Evolutionary conservation across 1,284 basidiomycete species (phyloP).

Genomic region (Trichosporon faecale): DNA sequence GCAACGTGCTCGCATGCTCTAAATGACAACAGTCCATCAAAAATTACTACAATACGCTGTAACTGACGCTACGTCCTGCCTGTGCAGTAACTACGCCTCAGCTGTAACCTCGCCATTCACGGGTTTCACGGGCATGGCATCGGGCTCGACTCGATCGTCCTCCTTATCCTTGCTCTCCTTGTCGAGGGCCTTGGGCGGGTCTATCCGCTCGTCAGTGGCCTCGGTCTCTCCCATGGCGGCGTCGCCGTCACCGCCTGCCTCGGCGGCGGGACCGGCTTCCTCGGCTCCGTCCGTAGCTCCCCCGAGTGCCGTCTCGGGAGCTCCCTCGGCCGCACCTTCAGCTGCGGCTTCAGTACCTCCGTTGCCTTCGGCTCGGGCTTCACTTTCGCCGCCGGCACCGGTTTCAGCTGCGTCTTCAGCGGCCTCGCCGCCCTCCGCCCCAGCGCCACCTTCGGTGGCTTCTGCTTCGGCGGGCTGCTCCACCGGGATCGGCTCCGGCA

Average conservation of each 20-base stretch:
- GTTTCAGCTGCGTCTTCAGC: background rate
- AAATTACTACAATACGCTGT: background rate
- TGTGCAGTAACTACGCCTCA: too few species aligned
- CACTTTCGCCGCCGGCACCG: background rate
- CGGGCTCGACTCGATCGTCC: background rate
- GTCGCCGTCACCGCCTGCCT: background rate
- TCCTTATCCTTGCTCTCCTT: too few species aligned
- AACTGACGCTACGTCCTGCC: too few species aligned
- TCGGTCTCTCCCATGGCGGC: background rate
- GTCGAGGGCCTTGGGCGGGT: background rate
- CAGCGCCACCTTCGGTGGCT: too few species aligned
- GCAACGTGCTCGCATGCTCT: background rate
- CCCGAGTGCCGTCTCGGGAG: too few species aligned
- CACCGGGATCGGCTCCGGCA: background rate
- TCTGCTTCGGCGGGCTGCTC: too few species aligned
- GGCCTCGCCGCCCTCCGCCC: too few species aligned
- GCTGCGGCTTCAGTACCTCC: too few species aligned
- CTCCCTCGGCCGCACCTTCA: too few species aligned
- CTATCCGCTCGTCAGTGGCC: background rate
- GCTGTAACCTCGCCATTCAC: background rate
- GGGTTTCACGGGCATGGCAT: background rate
- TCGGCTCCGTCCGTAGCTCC: too few species aligned
- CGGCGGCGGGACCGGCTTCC: too few species aligned
- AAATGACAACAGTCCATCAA: slow-evolving; percentile 10
- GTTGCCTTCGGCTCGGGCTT: background rate